Conservation (phyloP, 2,329 filamentous ascomycete genomes). For the Pseudohalonectria lignicola region DNA sequence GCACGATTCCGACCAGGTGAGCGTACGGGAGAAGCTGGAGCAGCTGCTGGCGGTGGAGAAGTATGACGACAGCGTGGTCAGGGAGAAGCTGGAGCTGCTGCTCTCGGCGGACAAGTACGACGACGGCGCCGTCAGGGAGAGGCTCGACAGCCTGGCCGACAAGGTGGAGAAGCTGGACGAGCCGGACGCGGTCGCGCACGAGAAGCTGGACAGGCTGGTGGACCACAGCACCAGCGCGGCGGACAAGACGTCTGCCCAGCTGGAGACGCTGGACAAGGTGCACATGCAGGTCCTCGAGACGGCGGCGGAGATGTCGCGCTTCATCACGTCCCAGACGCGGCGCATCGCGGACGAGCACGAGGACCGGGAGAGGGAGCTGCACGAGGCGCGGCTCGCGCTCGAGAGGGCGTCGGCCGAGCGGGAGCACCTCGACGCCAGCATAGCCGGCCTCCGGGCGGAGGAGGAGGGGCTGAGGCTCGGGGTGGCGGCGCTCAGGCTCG, state of each 20-base stretch:
- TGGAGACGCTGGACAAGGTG: constrained; percentile 79
- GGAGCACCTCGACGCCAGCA: constrained; percentile 46
- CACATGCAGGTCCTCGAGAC: constrained; percentile 79
- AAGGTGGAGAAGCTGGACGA: background rate
- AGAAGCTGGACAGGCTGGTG: constrained; percentile 46
- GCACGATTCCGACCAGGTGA: background rate
- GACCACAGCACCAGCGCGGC: constrained; percentile 50
- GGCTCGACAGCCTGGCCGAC: background rate
- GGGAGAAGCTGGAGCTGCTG: constrained; percentile 45
- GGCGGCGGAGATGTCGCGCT: constrained; percentile 72
- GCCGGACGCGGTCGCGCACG: constrained; percentile 32
- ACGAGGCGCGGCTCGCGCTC: constrained; percentile 70
- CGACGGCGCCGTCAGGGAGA: background rate
- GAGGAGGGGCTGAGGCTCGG: constrained; percentile 42
- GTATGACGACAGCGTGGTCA: constrained; percentile 52
- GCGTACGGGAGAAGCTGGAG: constrained; percentile 36
- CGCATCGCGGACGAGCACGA: constrained; percentile 69
- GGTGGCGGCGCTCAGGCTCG: constrained; percentile 49
- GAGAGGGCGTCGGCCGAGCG: constrained; percentile 63
- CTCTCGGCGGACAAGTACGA: background rate
- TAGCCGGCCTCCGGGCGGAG: constrained; percentile 34
- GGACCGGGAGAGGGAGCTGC: constrained; percentile 65
- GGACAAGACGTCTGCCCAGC: constrained; percentile 59
- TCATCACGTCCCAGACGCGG: constrained; percentile 66
- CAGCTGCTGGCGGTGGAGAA: constrained; percentile 45